Evolutionary conservation across 2,329 filamentous ascomycete genomes (phyloP).

Genomic region (Verticillium albo-atrum): DNA sequence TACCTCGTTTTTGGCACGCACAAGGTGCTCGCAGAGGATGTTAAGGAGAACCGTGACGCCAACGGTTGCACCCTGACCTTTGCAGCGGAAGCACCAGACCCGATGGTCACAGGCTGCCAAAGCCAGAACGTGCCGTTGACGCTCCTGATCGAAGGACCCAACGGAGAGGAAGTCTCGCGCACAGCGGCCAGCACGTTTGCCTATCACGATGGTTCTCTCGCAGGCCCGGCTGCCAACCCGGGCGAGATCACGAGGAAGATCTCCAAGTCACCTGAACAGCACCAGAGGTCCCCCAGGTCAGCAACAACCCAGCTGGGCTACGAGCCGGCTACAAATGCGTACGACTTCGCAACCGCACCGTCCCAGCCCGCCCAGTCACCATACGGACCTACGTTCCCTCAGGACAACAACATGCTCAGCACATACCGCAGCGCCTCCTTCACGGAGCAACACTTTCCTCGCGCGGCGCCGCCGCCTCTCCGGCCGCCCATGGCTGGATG

Average conservation of each 20-base stretch:
- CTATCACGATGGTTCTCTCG: slow-evolving; percentile 30
- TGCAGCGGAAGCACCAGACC: slow-evolving; percentile 65
- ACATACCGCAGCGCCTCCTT: slow-evolving; percentile 50
- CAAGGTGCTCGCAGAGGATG: slow-evolving; percentile 59
- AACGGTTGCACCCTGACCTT: slow-evolving; percentile 68
- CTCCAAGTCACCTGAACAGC: slow-evolving; percentile 38
- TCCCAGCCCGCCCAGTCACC: slow-evolving; percentile 17
- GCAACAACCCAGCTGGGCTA: slow-evolving; percentile 20
- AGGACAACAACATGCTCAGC: slow-evolving; percentile 48
- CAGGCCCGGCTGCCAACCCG: slow-evolving; percentile 26
- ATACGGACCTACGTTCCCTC: slow-evolving; percentile 34
- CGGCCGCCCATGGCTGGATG: slow-evolving; percentile 35
- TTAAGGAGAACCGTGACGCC: slow-evolving; percentile 53
- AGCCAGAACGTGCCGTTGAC: slow-evolving; percentile 50
- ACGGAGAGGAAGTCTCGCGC: slow-evolving; percentile 49
- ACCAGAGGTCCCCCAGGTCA: slow-evolving; percentile 25
- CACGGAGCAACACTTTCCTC: slow-evolving; percentile 38
- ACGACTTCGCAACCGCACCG: slow-evolving; percentile 51
- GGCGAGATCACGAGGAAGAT: slow-evolving; percentile 36
- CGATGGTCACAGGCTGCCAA: slow-evolving; percentile 44
- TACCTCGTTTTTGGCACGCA: slow-evolving; percentile 75
- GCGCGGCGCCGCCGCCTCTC: slow-evolving; percentile 25
- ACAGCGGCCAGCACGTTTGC: slow-evolving; percentile 41
- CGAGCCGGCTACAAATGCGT: slow-evolving; percentile 48
- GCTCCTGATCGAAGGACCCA: slow-evolving; percentile 46